Base-by-base conservation (phyloP, 2,329 filamentous ascomycete species). In the Fusarium sp. region DNA sequence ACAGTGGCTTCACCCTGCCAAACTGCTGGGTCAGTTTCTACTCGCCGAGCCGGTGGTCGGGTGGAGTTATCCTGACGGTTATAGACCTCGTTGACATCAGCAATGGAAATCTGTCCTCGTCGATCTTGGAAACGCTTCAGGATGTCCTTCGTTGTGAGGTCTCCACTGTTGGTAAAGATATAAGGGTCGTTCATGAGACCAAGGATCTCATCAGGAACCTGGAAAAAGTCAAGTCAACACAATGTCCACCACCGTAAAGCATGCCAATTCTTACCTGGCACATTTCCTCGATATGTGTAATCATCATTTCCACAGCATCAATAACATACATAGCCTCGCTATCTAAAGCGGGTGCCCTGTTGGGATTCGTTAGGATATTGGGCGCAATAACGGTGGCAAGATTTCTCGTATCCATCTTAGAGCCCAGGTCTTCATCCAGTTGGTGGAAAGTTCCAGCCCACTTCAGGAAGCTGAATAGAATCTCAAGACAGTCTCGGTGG, bases 351-450 rank as follows among this genome's bases (percentile, higher is more conserved):
- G 88, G 86, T 53, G 86, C 87, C 79, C 91, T 92, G 45, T 88
- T 83, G 73, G 86, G 86, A 73, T 92, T 93, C 76, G 93, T 95
- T 17, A 98, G 87, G 69, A 99, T 94, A 77, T 99, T 99, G 0
- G 96, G 96, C 9, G 95, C 95, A 81, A 99, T 98, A 71, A 99
- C 96, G 6, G 97, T 98, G 7, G 96, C 94, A 71, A 99, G 88
- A 79, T 99, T 99, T 84, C 97, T 94, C 58, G 97, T 93, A 80
- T 99, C 96, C 96, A 99, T 99, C 86, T 98, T 98, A 76, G 95
- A 98, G 31, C 96, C 96, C 27, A 93, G 93, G 80, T 99, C 96
- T 78, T 99, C 96, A 76, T 99, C 96, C 18, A 99, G 91, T 79
- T 98, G 95, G 70, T 97, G 95, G 85, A 99, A 99, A 4, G 95